Evolutionary conservation across 345 rosid genomes (phyloP).

Genomic region (Diplotaxis tenuifolia): DNA sequence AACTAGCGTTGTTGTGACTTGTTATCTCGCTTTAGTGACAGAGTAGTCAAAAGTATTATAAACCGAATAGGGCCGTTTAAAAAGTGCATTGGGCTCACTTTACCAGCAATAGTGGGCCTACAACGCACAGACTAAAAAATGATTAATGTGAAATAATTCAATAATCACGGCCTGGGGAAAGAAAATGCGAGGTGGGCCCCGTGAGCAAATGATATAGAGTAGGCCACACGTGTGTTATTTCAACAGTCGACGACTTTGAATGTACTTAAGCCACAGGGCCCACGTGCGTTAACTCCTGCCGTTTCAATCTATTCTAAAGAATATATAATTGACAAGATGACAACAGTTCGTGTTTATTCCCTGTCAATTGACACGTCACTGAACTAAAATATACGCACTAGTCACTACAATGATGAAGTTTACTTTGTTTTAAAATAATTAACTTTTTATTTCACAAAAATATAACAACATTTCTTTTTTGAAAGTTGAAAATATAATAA

Average conservation of each 20-base stretch:
- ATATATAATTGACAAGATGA: slow-evolving; percentile 14
- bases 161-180: slow-evolving; percentile 9
- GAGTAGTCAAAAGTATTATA: background rate
- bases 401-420: background rate
- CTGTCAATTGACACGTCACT: slow-evolving; percentile 30
- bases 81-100: background rate
- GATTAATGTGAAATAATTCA: background rate
- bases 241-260: slow-evolving; percentile 34
- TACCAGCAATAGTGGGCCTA: background rate
- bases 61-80: background rate
- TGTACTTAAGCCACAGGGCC: slow-evolving; percentile 18
- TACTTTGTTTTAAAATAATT: background rate
- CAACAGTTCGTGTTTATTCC: slow-evolving; percentile 37
- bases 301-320: background rate
- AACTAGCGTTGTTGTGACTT: background rate
- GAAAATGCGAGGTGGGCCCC: slow-evolving; percentile 14
- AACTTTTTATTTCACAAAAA: background rate
- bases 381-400: background rate
- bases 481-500: background rate
- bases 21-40: background rate
- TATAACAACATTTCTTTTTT: no score
- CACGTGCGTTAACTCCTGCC: slow-evolving; percentile 33
- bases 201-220: background rate
- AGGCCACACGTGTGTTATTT: slow-evolving; percentile 23
- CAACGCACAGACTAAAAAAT: background rate